A percentile compares a stretch with the other conserved stretches of the same genome.
Conservation (phyloP, 1,139 yeast genomes). For the Eremothecium sinecaudum region DNA sequence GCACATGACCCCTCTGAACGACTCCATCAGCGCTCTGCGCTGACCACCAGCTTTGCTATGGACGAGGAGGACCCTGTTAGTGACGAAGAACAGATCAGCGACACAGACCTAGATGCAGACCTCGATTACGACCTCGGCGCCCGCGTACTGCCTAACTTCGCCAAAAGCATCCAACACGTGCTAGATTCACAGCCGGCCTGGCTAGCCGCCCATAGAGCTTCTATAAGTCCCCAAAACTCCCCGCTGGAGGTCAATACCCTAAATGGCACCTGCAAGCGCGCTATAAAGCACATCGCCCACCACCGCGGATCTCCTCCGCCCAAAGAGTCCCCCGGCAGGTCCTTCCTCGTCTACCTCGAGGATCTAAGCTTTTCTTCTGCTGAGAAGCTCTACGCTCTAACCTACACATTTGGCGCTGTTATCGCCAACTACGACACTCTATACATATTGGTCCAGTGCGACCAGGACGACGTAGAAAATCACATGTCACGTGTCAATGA, state of each 20-base stretch:
- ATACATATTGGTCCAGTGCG: conserved; percentile 42
- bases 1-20: conserved; percentile 40
- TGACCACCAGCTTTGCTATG: conserved; percentile 17
- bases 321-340: conserved; percentile 34
- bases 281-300: conserved; percentile 12
- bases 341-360: conserved; percentile 71
- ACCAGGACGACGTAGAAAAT: conserved; percentile 11
- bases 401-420: conserved; percentile 85
- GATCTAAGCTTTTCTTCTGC: conserved; percentile 68
- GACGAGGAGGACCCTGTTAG: conserved; percentile 30
- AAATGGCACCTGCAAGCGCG: conserved; percentile 26
- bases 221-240: conserved; percentile 6
- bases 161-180: conserved; percentile 23
- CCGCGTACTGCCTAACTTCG: conserved; percentile 29
- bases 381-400: conserved; percentile 51
- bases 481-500: conserved; percentile 18
- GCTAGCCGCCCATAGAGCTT: conserved; percentile 18
- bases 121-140: conserved; percentile 29
- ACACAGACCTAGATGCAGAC: conserved; percentile 30
- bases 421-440: conserved; percentile 77
- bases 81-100: conserved; percentile 33
- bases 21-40: conserved; percentile 31
- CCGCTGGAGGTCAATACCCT: conserved; percentile 13
- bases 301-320: not conserved
- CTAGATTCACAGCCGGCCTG: conserved; percentile 24